Evolutionary conservation across 2,329 filamentous ascomycete genomes (phyloP).

Genomic region (Xylariaceae sp.): DNA sequence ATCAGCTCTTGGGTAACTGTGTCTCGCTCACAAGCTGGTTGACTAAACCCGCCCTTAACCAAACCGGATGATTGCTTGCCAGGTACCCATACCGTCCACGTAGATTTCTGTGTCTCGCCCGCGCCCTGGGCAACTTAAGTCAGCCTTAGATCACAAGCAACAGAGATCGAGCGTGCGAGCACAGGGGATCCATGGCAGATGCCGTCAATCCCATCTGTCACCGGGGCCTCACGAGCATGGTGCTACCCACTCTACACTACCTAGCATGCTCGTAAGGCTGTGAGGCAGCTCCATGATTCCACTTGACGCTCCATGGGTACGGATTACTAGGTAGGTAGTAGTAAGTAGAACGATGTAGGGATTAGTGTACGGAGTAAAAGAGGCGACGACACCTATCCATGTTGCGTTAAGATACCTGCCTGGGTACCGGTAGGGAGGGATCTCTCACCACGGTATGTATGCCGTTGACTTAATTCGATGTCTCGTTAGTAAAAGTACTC

Average conservation of each 20-base stretch:
- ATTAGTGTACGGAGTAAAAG: neutral
- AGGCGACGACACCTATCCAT: neutral
- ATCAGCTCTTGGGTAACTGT: neutral
- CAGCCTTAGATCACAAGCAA: no score
- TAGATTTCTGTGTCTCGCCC: no score
- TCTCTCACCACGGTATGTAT: neutral
- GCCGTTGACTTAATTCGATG: neutral
- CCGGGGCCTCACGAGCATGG: neutral
- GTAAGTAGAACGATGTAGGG: neutral
- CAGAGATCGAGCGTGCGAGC: neutral
- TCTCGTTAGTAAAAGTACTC: no score
- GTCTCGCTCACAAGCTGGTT: neutral
- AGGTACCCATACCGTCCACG: no score
- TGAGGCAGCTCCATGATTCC: neutral
- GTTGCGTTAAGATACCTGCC: neutral
- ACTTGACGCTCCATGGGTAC: no score
- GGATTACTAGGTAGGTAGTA: no score
- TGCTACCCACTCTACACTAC: neutral
- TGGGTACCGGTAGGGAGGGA: no score
- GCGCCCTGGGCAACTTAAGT: no score
- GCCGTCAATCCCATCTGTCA: constrained; percentile 5
- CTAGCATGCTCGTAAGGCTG: neutral
- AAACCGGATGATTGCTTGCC: no score
- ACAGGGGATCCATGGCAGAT: constrained; percentile 17
- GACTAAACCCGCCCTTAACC: neutral